phyloP scores from a whole-genome alignment of 371 early-diverging fungal species.

The Mortierella sp. region DNA sequence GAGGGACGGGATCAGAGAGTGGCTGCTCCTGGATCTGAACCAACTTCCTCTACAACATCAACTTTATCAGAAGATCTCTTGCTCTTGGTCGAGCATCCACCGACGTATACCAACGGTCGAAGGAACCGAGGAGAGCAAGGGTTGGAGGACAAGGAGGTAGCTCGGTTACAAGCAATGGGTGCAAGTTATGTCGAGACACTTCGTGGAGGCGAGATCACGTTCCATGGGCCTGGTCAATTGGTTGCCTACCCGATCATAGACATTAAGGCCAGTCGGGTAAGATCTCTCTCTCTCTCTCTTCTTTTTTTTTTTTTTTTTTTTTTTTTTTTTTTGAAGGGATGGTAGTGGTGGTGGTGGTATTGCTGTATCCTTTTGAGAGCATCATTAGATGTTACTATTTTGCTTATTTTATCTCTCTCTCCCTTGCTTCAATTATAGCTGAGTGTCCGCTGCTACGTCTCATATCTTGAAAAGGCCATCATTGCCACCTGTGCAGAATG shows the following conservation, averaged over 20 bases:
- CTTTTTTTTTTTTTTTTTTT: not conserved
- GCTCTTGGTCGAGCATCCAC: constrained; percentile 87
- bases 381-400: not conserved
- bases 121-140: constrained; percentile 70
- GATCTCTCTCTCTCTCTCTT: not conserved
- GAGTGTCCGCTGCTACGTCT: constrained; percentile 84
- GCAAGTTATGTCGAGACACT: constrained; percentile 85
- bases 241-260: constrained; percentile 95
- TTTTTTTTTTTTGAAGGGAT: too few relatives aligned
- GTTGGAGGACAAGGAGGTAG: constrained; percentile 58
- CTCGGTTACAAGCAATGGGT: constrained; percentile 66
- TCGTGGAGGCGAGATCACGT: constrained; percentile 96
- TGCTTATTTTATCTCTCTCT: not conserved
- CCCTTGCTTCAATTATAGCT: constrained; percentile 48
- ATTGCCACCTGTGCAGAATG: constrained; percentile 76
- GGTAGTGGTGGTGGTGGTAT: not conserved
- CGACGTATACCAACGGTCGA: constrained; percentile 93
- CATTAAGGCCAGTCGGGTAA: constrained; percentile 72
- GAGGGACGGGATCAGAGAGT: not conserved
- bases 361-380: not conserved
- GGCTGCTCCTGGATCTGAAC: not conserved
- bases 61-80: constrained; percentile 63
- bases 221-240: constrained; percentile 97
- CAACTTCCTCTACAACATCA: not conserved
- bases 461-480: constrained; percentile 78